phyloP scores from a whole-genome alignment of 179 eudicot genomes.

The Nepenthes alata region DNA sequence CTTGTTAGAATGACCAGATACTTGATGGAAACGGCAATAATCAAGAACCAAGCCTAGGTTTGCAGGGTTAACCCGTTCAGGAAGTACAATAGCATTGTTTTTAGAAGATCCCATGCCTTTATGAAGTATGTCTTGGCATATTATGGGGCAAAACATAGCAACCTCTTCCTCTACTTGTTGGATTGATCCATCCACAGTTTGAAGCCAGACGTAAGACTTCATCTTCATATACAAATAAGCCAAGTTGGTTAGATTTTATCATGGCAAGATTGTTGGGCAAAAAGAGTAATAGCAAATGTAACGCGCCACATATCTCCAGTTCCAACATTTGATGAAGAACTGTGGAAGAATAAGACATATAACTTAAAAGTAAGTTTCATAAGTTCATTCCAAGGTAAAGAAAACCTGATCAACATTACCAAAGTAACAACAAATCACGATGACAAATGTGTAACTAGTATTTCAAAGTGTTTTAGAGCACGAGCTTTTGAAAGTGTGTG shows the following conservation, averaged over 20 bases:
- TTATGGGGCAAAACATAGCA: conserved; percentile 72
- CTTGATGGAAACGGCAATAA: conserved; percentile 75
- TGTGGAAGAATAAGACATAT: too few species aligned
- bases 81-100: conserved; percentile 61
- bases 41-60: conserved; percentile 53
- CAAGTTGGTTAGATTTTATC: neutral
- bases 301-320: too few species aligned
- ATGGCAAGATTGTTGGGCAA: too few species aligned
- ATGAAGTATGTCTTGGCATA: conserved; percentile 64
- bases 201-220: conserved; percentile 76
- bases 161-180: conserved; percentile 87
- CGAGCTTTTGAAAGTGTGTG: too few species aligned
- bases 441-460: too few species aligned
- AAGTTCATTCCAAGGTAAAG: too few species aligned
- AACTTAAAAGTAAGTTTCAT: too few species aligned
- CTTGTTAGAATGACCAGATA: conserved; percentile 69
- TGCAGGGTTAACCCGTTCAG: conserved; percentile 58
- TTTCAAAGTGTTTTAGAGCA: too few species aligned
- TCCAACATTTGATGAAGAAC: too few species aligned
- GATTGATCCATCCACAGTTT: conserved; percentile 65
- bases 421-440: too few species aligned
- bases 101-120: conserved; percentile 63
- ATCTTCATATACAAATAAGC: conserved; percentile 21
- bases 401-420: too few species aligned
- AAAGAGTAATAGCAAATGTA: too few species aligned